phyloP scores from a whole-genome alignment of 768 basidiomycete genomes.

The Lactarius indigo region DNA sequence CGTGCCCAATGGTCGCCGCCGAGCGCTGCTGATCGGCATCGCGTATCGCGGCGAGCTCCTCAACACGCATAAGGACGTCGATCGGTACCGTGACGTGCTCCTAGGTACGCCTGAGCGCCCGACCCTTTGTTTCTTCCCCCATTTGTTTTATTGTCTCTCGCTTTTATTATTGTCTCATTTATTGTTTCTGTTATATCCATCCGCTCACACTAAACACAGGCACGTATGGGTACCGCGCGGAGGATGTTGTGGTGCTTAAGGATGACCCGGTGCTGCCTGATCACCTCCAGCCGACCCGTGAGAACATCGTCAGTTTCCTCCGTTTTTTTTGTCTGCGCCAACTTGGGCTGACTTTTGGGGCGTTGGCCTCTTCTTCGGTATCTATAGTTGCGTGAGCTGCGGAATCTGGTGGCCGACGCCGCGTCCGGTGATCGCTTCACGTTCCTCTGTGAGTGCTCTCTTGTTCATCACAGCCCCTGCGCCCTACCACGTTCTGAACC shows the following conservation, averaged over 20 bases:
- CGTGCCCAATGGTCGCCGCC: background rate
- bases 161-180: background rate
- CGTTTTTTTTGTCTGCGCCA: too few relatives aligned
- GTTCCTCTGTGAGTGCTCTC: slow-evolving; percentile 29
- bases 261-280: slow-evolving; percentile 8
- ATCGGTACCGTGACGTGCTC: slow-evolving; percentile 17
- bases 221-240: slow-evolving; percentile 14
- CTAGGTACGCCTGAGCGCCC: slow-evolving; percentile 6
- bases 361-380: background rate
- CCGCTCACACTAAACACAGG: background rate
- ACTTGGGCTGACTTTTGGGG: background rate
- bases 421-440: slow-evolving; percentile 28
- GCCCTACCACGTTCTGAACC: background rate
- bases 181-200: background rate
- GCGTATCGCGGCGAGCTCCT: slow-evolving; percentile 21
- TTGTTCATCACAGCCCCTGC: background rate
- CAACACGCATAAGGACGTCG: slow-evolving; percentile 24
- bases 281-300: slow-evolving; percentile 21
- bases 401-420: slow-evolving; percentile 24
- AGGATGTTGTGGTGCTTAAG: slow-evolving; percentile 22
- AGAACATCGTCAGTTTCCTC: slow-evolving; percentile 16
- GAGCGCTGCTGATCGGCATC: slow-evolving; percentile 27
- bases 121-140: background rate
- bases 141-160: background rate
- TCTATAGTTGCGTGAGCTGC: slow-evolving; percentile 21